phyloP scores from a whole-genome alignment of 2,329 filamentous ascomycete genomes.

The Botrytis porri region DNA sequence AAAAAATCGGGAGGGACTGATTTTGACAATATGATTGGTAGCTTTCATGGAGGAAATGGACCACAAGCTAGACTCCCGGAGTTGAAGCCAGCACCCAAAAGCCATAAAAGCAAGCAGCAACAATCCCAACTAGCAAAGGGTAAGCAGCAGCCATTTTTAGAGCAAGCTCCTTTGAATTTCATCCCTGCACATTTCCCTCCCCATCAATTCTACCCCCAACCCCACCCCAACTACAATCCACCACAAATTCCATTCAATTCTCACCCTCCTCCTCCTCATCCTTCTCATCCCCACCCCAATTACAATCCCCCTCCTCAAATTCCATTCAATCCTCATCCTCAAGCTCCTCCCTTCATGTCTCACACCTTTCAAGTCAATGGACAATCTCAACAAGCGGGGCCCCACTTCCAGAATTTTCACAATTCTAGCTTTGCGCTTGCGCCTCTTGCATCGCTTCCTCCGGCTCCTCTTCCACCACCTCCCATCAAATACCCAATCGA shows the following conservation, averaged over 20 bases:
- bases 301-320: conserved; percentile 22
- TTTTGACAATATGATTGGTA: conserved; percentile 39
- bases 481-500: conserved; percentile 94
- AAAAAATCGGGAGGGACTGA: conserved; percentile 45
- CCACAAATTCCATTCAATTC: conserved; percentile 29
- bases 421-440: conserved; percentile 47
- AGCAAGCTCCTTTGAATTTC: conserved; percentile 34
- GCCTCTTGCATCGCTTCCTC: conserved; percentile 46
- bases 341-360: conserved; percentile 31
- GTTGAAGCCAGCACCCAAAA: conserved; percentile 70
- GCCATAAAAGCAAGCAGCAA: conserved; percentile 60
- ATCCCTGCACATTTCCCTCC: conserved; percentile 21
- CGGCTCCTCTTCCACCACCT: conserved; percentile 65
- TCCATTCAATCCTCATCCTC: conserved; percentile 28
- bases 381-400: conserved; percentile 37
- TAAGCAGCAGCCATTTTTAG: conserved; percentile 40
- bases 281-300: conserved; percentile 23
- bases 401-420: conserved; percentile 41
- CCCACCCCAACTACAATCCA: conserved; percentile 10
- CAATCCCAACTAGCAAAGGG: conserved; percentile 41
- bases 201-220: conserved; percentile 28
- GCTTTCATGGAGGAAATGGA: conserved; percentile 37
- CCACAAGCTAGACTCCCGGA: conserved; percentile 63
- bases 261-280: conserved; percentile 20
- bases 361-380: conserved; percentile 37